These are phyloP conservation scores for Aspergillus quadrilineatus DNA, from an alignment of 2,329 filamentous ascomycete species.

Conservation along the genomic window DNA sequence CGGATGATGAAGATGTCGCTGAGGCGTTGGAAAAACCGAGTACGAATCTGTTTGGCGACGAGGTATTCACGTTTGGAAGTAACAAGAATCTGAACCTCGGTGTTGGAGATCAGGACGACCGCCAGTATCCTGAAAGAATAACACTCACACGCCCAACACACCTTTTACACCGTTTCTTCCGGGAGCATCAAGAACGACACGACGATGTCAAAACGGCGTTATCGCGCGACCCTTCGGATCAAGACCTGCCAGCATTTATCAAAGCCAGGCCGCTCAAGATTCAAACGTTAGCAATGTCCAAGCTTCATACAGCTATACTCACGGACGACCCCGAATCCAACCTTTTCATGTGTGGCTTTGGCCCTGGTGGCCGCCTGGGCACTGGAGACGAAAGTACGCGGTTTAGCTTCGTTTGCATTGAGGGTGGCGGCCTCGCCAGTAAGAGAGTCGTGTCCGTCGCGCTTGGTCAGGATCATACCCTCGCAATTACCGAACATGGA, in stretches of 20 bases:
- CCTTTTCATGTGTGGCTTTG: constrained; percentile 88
- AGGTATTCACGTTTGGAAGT: constrained; percentile 91
- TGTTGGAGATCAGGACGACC: constrained; percentile 91
- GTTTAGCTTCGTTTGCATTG: constrained; percentile 81
- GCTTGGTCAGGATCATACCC: constrained; percentile 84
- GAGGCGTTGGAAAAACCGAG: constrained; percentile 35
- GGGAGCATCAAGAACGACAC: constrained; percentile 58
- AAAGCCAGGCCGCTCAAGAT: constrained; percentile 71
- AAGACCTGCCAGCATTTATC: constrained; percentile 70
- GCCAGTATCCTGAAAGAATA: constrained; percentile 87
- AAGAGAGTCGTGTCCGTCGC: constrained; percentile 76
- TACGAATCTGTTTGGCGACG: constrained; percentile 64
- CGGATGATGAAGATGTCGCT: constrained; percentile 51
- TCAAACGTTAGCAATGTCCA: constrained; percentile 82
- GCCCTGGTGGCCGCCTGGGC: constrained; percentile 83
- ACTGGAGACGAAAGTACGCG: constrained; percentile 86
- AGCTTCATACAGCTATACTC: constrained; percentile 84
- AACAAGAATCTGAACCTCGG: constrained; percentile 94
- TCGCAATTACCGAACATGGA: constrained; percentile 82
- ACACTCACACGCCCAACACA: constrained; percentile 72
- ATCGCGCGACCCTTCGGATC: constrained; percentile 32
- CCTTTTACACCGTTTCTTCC: constrained; percentile 70
- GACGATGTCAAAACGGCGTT: constrained; percentile 26
- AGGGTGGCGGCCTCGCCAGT: constrained; percentile 68
- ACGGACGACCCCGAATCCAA: constrained; percentile 87